Evolutionary conservation across 441 rosid species (phyloP).

Genomic region (Geranium incanum): DNA sequence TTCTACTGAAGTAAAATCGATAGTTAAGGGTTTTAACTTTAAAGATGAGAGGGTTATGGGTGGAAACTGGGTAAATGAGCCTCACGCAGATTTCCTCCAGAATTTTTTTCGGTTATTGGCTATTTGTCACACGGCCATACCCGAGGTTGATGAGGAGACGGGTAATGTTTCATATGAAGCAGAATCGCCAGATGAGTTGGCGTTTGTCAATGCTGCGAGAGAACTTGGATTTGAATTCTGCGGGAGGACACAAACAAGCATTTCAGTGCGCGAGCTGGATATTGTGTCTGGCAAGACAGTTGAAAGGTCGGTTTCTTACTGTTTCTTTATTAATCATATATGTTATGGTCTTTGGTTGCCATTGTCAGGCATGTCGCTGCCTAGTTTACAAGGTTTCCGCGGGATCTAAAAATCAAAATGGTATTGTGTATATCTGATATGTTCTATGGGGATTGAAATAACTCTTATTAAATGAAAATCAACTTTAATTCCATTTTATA

Average conservation of each 20-base stretch:
- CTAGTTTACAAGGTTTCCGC: slow-evolving; percentile 10
- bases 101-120: slow-evolving; percentile 56
- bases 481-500: background rate
- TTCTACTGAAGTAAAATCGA: slow-evolving; percentile 22
- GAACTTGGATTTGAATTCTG: slow-evolving; percentile 63
- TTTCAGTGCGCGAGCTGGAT: slow-evolving; percentile 48
- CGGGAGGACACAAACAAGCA: slow-evolving; percentile 48
- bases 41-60: slow-evolving; percentile 52
- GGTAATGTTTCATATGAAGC: slow-evolving; percentile 58
- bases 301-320: slow-evolving; percentile 41
- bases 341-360: background rate
- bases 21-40: slow-evolving; percentile 57
- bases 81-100: slow-evolving; percentile 41
- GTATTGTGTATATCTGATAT: background rate
- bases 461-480: background rate
- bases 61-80: slow-evolving; percentile 50
- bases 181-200: slow-evolving; percentile 76
- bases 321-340: background rate
- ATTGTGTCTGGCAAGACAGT: slow-evolving; percentile 38
- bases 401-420: background rate
- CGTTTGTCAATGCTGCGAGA: slow-evolving; percentile 66
- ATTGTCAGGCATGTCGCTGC: background rate
- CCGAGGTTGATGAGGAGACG: slow-evolving; percentile 48
- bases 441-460: background rate
- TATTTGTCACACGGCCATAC: slow-evolving; percentile 67